A percentile compares a stretch with the other conserved stretches of the same genome.
These are phyloP conservation scores for Lignosus rhinocerotis DNA, from an alignment of 1,284 basidiomycete species.

Conservation along the genomic window DNA sequence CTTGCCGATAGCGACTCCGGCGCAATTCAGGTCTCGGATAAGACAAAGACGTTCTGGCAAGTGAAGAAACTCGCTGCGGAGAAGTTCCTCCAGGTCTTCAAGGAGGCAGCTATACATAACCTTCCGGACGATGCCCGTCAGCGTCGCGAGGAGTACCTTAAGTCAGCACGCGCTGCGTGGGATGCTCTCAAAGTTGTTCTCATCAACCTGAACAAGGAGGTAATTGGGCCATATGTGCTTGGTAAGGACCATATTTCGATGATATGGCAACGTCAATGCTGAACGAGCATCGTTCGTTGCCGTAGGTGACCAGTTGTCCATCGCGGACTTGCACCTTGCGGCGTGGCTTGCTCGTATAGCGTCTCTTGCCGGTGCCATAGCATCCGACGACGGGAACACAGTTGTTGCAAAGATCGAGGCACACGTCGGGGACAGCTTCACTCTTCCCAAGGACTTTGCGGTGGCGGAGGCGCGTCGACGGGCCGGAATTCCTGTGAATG, in stretches of 20 bases:
- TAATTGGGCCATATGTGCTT: constrained; percentile 72
- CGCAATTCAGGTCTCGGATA: constrained; percentile 54
- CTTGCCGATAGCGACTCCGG: constrained; percentile 51
- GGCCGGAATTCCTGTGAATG: constrained; percentile 28
- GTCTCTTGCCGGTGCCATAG: constrained; percentile 53
- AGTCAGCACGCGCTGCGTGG: constrained; percentile 43
- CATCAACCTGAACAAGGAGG: constrained; percentile 50
- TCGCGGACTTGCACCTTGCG: constrained; percentile 80
- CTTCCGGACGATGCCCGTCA: constrained; percentile 33
- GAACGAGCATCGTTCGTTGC: background rate
- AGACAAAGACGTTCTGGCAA: constrained; percentile 59
- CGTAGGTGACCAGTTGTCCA: constrained; percentile 72
- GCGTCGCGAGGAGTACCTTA: constrained; percentile 38
- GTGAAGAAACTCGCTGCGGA: constrained; percentile 51
- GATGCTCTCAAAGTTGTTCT: constrained; percentile 46
- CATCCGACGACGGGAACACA: constrained; percentile 48
- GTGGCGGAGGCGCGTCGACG: constrained; percentile 34
- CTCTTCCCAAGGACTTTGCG: constrained; percentile 45
- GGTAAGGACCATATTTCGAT: constrained; percentile 45
- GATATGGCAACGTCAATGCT: background rate
- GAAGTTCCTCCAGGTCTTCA: constrained; percentile 45
- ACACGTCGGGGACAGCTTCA: constrained; percentile 48
- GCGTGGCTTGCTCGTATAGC: constrained; percentile 76
- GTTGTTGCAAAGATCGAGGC: constrained; percentile 52
- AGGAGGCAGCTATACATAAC: constrained; percentile 44